Conservation (phyloP, 495 filamentous ascomycete genomes). For the Aspergillus heteromorphus region DNA sequence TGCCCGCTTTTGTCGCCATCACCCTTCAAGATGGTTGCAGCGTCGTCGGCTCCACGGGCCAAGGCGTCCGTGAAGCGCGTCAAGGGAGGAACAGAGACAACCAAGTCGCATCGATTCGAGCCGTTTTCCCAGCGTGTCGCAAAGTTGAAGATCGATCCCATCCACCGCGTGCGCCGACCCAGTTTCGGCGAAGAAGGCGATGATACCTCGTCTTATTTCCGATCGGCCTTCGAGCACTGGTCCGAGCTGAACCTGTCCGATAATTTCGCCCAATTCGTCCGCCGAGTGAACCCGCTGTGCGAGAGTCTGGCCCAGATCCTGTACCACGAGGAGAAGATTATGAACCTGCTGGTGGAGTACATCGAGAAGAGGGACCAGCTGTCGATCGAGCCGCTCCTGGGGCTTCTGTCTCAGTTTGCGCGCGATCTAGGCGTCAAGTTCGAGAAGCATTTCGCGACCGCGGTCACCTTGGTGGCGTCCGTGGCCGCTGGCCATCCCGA, state of each 20-base stretch:
- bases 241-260: slow-evolving; percentile 81
- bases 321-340: slow-evolving; percentile 78
- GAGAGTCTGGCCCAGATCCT: slow-evolving; percentile 89
- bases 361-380: slow-evolving; percentile 70
- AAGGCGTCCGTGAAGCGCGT: slow-evolving; percentile 59
- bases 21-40: slow-evolving; percentile 46
- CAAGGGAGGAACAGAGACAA: slow-evolving; percentile 62
- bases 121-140: slow-evolving; percentile 88
- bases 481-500: slow-evolving; percentile 58
- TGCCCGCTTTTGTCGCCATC: slow-evolving; percentile 20
- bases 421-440: slow-evolving; percentile 86
- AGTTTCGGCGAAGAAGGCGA: slow-evolving; percentile 70
- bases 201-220: slow-evolving; percentile 73
- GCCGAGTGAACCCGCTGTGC: slow-evolving; percentile 67
- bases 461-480: slow-evolving; percentile 61
- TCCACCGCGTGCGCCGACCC: slow-evolving; percentile 76
- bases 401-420: slow-evolving; percentile 81
- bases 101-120: slow-evolving; percentile 83
- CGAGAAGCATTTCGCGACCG: slow-evolving; percentile 73
- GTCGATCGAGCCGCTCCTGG: slow-evolving; percentile 78
- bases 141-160: slow-evolving; percentile 88
- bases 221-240: slow-evolving; percentile 80
- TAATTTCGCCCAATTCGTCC: slow-evolving; percentile 67
- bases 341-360: slow-evolving; percentile 68
- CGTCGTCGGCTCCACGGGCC: slow-evolving; percentile 56